Conservation (phyloP, 108 stramenopile species). For the Stephanodiscus triporus region DNA sequence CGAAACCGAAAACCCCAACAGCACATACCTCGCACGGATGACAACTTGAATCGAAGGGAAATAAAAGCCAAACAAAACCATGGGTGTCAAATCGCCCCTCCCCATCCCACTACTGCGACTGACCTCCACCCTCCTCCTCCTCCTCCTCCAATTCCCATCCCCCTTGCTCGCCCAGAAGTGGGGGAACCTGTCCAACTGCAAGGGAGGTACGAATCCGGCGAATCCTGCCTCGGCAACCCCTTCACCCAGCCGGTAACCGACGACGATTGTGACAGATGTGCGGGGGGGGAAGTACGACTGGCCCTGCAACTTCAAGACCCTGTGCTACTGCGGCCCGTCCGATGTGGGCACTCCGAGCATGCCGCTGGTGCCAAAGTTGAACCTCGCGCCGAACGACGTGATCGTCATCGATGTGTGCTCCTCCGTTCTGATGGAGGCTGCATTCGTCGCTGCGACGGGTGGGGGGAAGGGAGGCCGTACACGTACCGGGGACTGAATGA, state of each 20-base stretch:
- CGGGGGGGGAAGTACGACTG: conserved; percentile 35
- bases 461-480: conserved; percentile 17
- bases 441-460: conserved; percentile 27
- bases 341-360: conserved; percentile 23
- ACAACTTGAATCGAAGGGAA: too few species aligned
- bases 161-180: neutral
- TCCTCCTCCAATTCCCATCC: neutral
- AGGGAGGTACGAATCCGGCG: conserved; percentile 40
- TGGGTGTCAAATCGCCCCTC: neutral
- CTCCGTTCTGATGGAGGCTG: conserved; percentile 33
- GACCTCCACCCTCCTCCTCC: neutral
- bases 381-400: conserved; percentile 21
- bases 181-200: conserved; percentile 44
- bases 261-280: conserved; percentile 32
- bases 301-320: conserved; percentile 54
- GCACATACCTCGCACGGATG: too few species aligned
- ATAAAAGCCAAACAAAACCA: too few species aligned
- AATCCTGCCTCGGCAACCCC: conserved; percentile 39
- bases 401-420: conserved; percentile 34
- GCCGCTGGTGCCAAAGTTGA: conserved; percentile 43
- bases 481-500: conserved; percentile 40
- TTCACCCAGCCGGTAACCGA: conserved; percentile 40
- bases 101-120: neutral
- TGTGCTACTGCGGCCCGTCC: conserved; percentile 32
- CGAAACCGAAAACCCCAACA: too few species aligned